phyloP scores from a whole-genome alignment of 331 rosid species.

The Prunus yedoensis region DNA sequence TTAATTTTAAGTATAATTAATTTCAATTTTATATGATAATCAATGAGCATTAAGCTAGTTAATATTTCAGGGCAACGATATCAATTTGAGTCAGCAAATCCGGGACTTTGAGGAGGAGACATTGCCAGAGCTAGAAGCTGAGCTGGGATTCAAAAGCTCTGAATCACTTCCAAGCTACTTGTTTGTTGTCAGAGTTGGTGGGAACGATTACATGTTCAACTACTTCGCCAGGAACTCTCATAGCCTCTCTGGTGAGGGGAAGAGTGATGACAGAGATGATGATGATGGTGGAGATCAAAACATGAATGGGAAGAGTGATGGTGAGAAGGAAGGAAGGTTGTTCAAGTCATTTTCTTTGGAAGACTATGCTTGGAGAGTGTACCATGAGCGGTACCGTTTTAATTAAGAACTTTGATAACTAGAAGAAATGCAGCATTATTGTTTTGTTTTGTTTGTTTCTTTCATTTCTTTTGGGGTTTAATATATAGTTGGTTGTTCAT shows the following conservation, averaged over 20 bases:
- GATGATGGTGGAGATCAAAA: not conserved
- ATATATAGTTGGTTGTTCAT: too few relatives aligned
- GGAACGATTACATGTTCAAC: conserved; percentile 51
- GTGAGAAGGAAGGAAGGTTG: conserved; percentile 13
- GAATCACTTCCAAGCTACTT: too few relatives aligned
- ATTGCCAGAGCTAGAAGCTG: too few relatives aligned
- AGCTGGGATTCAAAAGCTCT: too few relatives aligned
- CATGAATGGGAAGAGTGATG: too few relatives aligned
- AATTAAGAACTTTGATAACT: not conserved
- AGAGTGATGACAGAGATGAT: conserved; percentile 5
- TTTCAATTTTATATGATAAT: too few relatives aligned
- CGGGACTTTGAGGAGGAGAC: too few relatives aligned
- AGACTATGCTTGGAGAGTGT: conserved; percentile 83
- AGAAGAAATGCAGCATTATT: not conserved
- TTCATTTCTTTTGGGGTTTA: not conserved
- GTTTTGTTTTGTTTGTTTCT: not conserved
- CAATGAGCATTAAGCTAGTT: too few relatives aligned
- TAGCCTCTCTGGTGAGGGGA: too few relatives aligned
- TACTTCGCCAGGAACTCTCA: conserved; percentile 26
- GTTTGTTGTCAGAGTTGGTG: conserved; percentile 49
- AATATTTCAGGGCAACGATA: too few relatives aligned
- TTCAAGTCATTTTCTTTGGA: conserved; percentile 70
- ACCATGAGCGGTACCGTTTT: conserved; percentile 63
- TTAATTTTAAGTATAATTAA: too few relatives aligned
- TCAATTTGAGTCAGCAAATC: too few relatives aligned